These are phyloP conservation scores for Brassica juncea DNA, from an alignment of 345 rosid species.

Conservation along the genomic window DNA sequence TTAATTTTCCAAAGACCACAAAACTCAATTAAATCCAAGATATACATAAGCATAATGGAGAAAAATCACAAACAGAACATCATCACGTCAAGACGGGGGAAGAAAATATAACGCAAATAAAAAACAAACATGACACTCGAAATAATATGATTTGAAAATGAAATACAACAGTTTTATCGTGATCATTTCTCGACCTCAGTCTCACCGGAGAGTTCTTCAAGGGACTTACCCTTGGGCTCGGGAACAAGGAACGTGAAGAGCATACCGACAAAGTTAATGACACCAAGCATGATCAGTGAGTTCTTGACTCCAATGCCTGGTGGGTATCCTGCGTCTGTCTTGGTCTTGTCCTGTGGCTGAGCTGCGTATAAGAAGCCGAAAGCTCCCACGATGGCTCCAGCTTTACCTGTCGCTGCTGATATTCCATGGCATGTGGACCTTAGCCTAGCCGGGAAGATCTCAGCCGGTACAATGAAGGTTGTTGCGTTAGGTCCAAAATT, in stretches of 20 bases:
- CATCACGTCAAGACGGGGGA: neutral
- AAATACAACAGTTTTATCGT: neutral
- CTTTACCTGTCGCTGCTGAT: constrained; percentile 71
- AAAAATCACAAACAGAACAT: neutral
- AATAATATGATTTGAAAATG: neutral
- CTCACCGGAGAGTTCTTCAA: constrained; percentile 66
- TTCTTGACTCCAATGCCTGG: constrained; percentile 54
- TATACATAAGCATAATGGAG: neutral
- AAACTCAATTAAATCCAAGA: neutral
- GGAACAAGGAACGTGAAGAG: constrained; percentile 61
- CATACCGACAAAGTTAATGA: constrained; percentile 51
- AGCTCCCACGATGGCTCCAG: constrained; percentile 73
- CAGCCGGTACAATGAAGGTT: constrained; percentile 71
- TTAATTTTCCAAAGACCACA: neutral
- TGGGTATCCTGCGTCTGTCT: constrained; percentile 62
- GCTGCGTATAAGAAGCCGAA: constrained; percentile 67
- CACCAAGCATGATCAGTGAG: constrained; percentile 51
- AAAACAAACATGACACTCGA: constrained; percentile 20
- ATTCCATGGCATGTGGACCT: constrained; percentile 84
- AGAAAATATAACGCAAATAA: neutral
- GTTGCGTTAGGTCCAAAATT: constrained; percentile 82
- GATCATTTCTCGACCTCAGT: constrained; percentile 37
- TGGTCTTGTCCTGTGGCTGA: constrained; percentile 40
- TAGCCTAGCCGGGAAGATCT: constrained; percentile 72
- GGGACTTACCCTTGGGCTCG: constrained; percentile 60